phyloP scores from a whole-genome alignment of 768 basidiomycete species.

The Termitomyces sp. region DNA sequence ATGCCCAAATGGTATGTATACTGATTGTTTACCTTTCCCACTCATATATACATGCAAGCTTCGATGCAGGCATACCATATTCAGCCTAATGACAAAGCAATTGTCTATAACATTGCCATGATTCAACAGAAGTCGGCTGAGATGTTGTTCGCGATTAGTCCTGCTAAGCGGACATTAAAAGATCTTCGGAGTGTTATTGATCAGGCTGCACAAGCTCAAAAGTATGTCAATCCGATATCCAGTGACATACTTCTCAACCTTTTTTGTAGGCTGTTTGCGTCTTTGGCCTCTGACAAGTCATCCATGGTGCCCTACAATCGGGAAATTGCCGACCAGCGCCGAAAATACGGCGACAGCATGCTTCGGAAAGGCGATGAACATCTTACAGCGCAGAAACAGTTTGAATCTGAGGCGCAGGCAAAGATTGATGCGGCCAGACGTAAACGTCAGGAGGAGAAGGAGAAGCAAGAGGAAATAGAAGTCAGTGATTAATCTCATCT shows the following conservation, averaged over 20 bases:
- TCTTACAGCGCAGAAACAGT: constrained; percentile 62
- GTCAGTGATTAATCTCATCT: constrained; percentile 33
- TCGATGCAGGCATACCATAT: constrained; percentile 72
- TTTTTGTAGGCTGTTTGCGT: constrained; percentile 67
- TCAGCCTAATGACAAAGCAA: constrained; percentile 85
- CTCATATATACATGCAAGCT: constrained; percentile 3
- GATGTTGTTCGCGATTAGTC: constrained; percentile 70
- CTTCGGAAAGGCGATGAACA: constrained; percentile 81
- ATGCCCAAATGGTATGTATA: constrained; percentile 67
- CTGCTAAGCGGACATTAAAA: constrained; percentile 73
- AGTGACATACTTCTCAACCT: background rate
- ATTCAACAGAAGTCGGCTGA: constrained; percentile 96
- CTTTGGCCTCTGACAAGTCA: constrained; percentile 72
- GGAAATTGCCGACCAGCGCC: constrained; percentile 86
- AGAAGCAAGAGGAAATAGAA: constrained; percentile 60
- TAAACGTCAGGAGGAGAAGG: constrained; percentile 76
- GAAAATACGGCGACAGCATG: constrained; percentile 87
- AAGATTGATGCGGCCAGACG: constrained; percentile 75
- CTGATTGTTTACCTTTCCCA: background rate
- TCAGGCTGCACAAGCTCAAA: constrained; percentile 83
- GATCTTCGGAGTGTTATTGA: constrained; percentile 78
- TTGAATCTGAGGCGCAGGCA: constrained; percentile 68
- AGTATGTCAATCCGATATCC: constrained; percentile 41
- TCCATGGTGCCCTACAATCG: constrained; percentile 74
- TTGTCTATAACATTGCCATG: constrained; percentile 95